phyloP scores from a whole-genome alignment of 352 stramenopile genomes.

The Globisporangium iwayamae region DNA sequence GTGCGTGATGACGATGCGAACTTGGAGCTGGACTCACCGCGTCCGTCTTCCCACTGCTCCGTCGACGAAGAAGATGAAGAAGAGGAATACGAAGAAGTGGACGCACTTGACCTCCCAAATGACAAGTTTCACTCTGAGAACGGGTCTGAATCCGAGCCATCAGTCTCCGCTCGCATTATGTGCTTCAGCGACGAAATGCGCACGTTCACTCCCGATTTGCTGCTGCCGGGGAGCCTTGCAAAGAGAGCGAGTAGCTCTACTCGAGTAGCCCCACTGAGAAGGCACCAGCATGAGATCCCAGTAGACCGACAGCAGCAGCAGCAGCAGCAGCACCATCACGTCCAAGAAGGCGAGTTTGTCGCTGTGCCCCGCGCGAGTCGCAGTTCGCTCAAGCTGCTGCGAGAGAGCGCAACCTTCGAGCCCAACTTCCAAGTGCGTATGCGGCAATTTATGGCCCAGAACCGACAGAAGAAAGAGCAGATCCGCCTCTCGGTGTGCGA shows the following conservation, averaged over 20 bases:
- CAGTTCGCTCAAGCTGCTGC: constrained; percentile 37
- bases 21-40: not conserved
- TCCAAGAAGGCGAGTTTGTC: not conserved
- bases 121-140: not conserved
- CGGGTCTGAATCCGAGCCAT: not conserved
- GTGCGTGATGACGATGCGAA: not conserved
- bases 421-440: constrained; percentile 63
- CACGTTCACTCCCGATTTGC: constrained; percentile 8
- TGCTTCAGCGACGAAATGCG: constrained; percentile 20
- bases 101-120: not conserved
- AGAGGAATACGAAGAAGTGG: not conserved
- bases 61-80: not conserved
- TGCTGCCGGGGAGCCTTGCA: not conserved
- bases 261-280: not conserved
- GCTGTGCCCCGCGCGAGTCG: constrained; percentile 16
- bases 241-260: not conserved
- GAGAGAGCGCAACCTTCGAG: constrained; percentile 46
- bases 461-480: constrained; percentile 40
- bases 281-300: not conserved
- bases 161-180: constrained; percentile 5
- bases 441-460: constrained; percentile 38
- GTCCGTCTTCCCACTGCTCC: not conserved
- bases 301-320: not conserved
- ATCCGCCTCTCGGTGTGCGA: constrained; percentile 37
- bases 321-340: not conserved